phyloP scores from a whole-genome alignment of 805 yeast species.

The Hanseniaspora clermontiae region DNA sequence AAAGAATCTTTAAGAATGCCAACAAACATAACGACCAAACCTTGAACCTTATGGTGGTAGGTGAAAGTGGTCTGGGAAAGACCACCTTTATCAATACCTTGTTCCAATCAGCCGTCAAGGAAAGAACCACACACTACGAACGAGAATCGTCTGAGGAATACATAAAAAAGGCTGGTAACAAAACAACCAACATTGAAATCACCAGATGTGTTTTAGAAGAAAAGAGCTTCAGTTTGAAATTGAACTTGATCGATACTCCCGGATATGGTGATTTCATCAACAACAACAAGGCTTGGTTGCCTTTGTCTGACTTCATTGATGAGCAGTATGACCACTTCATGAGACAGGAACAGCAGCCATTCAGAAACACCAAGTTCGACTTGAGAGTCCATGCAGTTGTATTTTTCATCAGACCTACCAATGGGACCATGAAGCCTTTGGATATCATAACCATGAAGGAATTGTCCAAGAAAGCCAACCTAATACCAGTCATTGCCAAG shows the following conservation, averaged over 20 bases:
- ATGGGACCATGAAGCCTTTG: constrained; percentile 73
- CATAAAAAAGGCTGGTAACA: constrained; percentile 35
- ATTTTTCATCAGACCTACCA: constrained; percentile 84
- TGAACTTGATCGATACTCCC: constrained; percentile 82
- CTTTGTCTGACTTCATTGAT: constrained; percentile 76
- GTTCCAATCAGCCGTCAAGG: constrained; percentile 60
- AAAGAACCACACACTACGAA: constrained; percentile 27
- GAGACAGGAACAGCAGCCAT: constrained; percentile 91
- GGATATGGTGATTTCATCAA: constrained; percentile 88
- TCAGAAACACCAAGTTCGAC: constrained; percentile 53
- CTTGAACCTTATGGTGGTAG: constrained; percentile 73
- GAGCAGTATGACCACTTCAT: constrained; percentile 79
- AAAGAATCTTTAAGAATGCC: constrained; percentile 34
- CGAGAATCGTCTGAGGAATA: constrained; percentile 24
- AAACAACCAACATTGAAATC: constrained; percentile 68
- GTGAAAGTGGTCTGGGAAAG: constrained; percentile 86
- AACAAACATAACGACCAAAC: constrained; percentile 56
- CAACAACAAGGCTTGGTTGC: constrained; percentile 75
- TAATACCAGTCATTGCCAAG: constrained; percentile 81
- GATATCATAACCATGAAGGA: constrained; percentile 84
- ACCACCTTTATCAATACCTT: constrained; percentile 82
- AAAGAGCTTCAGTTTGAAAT: constrained; percentile 60
- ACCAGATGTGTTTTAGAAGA: constrained; percentile 74
- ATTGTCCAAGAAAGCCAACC: constrained; percentile 63
- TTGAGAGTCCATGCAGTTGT: constrained; percentile 82